A percentile compares a stretch with the other conserved stretches of the same genome.
These are phyloP conservation scores for Psilocybe cyanescens DNA, from an alignment of 768 basidiomycete genomes.

Conservation along the genomic window DNA sequence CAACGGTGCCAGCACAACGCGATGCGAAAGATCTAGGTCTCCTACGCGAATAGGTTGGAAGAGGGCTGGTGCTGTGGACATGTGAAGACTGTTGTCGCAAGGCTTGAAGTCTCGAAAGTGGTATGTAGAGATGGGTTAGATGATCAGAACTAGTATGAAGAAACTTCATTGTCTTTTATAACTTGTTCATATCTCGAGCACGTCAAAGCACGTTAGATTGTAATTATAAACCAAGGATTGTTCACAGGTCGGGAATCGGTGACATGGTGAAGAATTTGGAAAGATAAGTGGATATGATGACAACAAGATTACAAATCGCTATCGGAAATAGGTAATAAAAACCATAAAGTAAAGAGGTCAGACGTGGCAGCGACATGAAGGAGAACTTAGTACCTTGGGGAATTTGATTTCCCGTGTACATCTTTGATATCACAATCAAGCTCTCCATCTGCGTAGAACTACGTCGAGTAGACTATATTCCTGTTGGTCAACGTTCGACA, in stretches of 20 bases:
- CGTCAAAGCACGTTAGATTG: background rate
- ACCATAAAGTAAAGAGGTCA: too few relatives aligned
- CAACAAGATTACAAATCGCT: background rate
- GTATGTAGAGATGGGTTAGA: too few relatives aligned
- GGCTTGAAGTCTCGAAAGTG: too few relatives aligned
- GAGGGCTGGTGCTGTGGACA: slow-evolving; percentile 29
- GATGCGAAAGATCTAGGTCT: slow-evolving; percentile 43
- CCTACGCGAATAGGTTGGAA: slow-evolving; percentile 55
- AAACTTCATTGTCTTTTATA: background rate
- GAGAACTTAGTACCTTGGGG: too few relatives aligned
- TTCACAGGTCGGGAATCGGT: too few relatives aligned
- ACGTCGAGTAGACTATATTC: too few relatives aligned
- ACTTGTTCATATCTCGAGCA: background rate
- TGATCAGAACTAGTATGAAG: too few relatives aligned
- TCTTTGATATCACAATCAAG: too few relatives aligned
- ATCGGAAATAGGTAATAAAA: background rate
- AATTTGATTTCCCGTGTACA: too few relatives aligned
- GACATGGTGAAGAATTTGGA: background rate
- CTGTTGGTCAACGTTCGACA: background rate
- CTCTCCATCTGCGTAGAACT: too few relatives aligned
- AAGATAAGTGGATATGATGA: background rate
- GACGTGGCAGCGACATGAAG: background rate
- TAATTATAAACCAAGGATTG: background rate
- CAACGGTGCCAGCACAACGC: slow-evolving; percentile 57
- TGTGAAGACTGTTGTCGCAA: background rate